These are phyloP conservation scores for Diplocarpon mali DNA, from an alignment of 2,329 filamentous ascomycete species.

Conservation along the genomic window DNA sequence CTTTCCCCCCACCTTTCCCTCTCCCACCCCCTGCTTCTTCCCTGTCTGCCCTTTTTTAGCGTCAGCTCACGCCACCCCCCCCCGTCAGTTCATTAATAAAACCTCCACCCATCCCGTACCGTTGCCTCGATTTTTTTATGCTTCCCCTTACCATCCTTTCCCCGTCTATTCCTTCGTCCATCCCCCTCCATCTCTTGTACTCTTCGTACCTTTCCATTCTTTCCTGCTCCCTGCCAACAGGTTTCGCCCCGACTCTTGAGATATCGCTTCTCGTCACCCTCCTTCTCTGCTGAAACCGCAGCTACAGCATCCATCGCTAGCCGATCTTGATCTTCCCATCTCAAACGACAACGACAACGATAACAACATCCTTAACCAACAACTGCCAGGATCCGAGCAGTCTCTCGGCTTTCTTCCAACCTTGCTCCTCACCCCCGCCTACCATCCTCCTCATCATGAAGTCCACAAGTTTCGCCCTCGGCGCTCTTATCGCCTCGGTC, in stretches of 20 bases:
- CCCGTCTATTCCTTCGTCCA: no score
- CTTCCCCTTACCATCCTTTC: no score
- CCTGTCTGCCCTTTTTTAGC: no score
- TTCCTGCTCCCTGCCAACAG: no score
- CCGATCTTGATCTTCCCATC: constrained; percentile 2
- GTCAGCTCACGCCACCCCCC: no score
- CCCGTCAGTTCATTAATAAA: no score
- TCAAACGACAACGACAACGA: background rate
- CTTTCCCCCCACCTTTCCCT: no score
- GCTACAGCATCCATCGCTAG: constrained; percentile 7
- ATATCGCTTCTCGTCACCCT: constrained; percentile 12
- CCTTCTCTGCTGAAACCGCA: constrained; percentile 3
- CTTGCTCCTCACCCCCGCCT: background rate
- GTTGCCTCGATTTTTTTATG: no score
- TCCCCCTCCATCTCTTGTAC: no score
- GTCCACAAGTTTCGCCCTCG: constrained; percentile 24
- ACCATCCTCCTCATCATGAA: constrained; percentile 26
- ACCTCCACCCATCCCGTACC: no score
- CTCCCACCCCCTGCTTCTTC: no score
- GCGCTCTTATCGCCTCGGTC: constrained; percentile 22
- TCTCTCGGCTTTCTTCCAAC: background rate
- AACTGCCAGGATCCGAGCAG: background rate
- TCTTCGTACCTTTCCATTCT: no score
- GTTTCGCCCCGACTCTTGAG: background rate
- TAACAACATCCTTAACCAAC: background rate